Evolutionary conservation across 2,329 filamentous ascomycete genomes (phyloP), one percentile per base, ranked within the genome.

Genomic region (Fusarium beomiforme): DNA sequence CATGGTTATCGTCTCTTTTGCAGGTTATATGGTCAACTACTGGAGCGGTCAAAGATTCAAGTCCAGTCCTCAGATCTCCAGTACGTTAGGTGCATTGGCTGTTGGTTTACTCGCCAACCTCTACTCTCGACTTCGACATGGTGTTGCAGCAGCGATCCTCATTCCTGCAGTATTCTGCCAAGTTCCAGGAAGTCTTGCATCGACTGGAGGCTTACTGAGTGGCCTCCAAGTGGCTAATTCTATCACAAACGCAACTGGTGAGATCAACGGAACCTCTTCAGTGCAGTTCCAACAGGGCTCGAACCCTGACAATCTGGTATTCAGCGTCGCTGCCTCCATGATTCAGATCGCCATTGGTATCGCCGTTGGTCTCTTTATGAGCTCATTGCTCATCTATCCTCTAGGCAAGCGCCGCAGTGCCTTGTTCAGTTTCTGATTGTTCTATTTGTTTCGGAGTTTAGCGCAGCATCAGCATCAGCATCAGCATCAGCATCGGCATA

Each of bases 101-200:
- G 92, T 96, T 29, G 93, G 93, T 34, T 86, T 94, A 6, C 82
- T 93, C 51, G 93, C 92, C 11, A 96, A 96, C 74, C 77, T 93
- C 2, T 95, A 95, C 80, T 92, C 91, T n/a, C 81, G 86, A 26
- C 62, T 88, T 12, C 78, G 84, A 13, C 86, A 88, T 64, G 86
- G 86, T n/a, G 84, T 85, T 33, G 84, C 84, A 2, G 84, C 83
- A 0, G 82, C 83, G 3, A 84, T 82, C 2, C 79, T 86, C 9
- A 82, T 86, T 26, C 84, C 84, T 0, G 84, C 84, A 21, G 84
- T 86, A 46, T 85, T 86, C 51, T 83, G 83, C 4, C 84, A 85
- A 68, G 84, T 86, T 3, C 84, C 84, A 2, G 84, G 84, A 71
- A 84, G 84, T 33, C 72, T 86, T 21, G 84, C 84, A 0, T 84